These are phyloP conservation scores for Fomitopsis schrenkii DNA, from an alignment of 1,284 basidiomycete genomes.

Conservation along the genomic window DNA sequence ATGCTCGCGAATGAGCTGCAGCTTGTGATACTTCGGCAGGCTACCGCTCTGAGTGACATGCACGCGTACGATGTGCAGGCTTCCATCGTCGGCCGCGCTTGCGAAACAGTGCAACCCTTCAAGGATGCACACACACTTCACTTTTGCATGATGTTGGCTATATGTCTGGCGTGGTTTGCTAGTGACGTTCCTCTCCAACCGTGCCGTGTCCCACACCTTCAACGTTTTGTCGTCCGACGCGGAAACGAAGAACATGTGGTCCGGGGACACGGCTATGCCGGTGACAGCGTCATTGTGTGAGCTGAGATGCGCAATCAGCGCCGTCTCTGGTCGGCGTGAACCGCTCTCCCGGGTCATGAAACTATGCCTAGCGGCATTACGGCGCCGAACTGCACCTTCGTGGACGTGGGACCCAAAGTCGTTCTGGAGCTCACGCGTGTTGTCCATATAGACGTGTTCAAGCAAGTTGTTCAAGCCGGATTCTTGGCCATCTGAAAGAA, in stretches of 20 bases:
- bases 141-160: slow-evolving; percentile 72
- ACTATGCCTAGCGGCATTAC: slow-evolving; percentile 63
- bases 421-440: slow-evolving; percentile 75
- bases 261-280: slow-evolving; percentile 84
- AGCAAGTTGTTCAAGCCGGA: slow-evolving; percentile 81
- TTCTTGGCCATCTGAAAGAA: slow-evolving; percentile 72
- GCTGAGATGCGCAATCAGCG: slow-evolving; percentile 80
- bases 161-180: slow-evolving; percentile 77
- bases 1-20: slow-evolving; percentile 77
- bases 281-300: slow-evolving; percentile 83
- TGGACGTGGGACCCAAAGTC: slow-evolving; percentile 89
- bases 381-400: slow-evolving; percentile 72
- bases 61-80: slow-evolving; percentile 79
- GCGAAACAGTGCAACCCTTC: slow-evolving; percentile 87
- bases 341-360: slow-evolving; percentile 56
- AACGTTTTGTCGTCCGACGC: slow-evolving; percentile 83
- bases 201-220: slow-evolving; percentile 80
- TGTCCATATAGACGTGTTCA: slow-evolving; percentile 88
- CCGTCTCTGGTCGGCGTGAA: slow-evolving; percentile 63
- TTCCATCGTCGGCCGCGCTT: slow-evolving; percentile 84
- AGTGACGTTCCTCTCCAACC: slow-evolving; percentile 77
- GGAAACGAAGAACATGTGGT: slow-evolving; percentile 92
- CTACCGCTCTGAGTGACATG: slow-evolving; percentile 62
- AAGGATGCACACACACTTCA: slow-evolving; percentile 79
- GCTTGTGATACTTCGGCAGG: slow-evolving; percentile 74